A percentile compares a stretch with the other conserved stretches of the same genome.
phyloP scores from a whole-genome alignment of 169 alveolate genomes.

The Toxoplasma gondii region DNA sequence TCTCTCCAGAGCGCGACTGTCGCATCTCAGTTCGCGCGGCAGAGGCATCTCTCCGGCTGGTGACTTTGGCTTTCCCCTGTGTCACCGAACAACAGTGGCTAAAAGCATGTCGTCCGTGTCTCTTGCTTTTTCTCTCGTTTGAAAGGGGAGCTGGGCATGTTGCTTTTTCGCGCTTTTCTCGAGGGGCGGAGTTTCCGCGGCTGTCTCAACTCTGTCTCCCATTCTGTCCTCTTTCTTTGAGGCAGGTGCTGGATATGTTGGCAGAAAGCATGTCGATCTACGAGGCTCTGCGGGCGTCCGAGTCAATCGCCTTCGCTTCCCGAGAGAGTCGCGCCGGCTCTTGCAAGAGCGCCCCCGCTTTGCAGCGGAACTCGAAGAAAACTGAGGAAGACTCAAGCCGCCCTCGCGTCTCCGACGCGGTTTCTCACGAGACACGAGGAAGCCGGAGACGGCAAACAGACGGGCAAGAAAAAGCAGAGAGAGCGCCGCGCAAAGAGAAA shows the following conservation, averaged over 20 bases:
- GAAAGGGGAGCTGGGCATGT: background rate
- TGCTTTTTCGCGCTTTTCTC: background rate
- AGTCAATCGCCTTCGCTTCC: background rate
- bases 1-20: too few species aligned
- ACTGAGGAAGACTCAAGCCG: background rate
- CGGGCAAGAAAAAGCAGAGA: background rate
- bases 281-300: conserved; percentile 20
- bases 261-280: conserved; percentile 35
- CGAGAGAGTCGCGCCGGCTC: background rate
- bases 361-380: background rate
- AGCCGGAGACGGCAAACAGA: background rate
- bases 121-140: background rate
- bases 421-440: background rate
- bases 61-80: too few species aligned
- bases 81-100: too few species aligned
- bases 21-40: too few species aligned
- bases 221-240: background rate
- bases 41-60: too few species aligned
- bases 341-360: background rate
- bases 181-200: background rate
- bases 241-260: conserved; percentile 26
- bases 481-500: too few species aligned
- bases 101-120: background rate
- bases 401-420: background rate
- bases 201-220: background rate